Evolutionary conservation across 345 rosid species (phyloP).

Genomic region (Aurinia saxatilis): DNA sequence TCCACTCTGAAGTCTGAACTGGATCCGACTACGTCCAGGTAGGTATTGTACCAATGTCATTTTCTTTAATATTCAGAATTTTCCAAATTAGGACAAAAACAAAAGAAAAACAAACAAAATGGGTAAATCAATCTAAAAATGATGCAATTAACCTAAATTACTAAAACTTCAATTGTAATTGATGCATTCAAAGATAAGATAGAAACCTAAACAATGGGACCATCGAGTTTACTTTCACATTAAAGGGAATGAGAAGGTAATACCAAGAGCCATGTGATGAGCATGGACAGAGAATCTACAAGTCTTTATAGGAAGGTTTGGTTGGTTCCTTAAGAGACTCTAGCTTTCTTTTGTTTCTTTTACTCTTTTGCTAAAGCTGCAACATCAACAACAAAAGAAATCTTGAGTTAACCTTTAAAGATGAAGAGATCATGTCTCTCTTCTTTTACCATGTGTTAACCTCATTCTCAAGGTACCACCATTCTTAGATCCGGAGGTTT

Average conservation of each 20-base stretch:
- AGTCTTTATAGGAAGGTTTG: slow-evolving; percentile 2
- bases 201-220: slow-evolving; percentile 23
- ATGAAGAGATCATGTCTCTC: slow-evolving; percentile 8
- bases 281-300: slow-evolving; percentile 21
- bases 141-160: not conserved
- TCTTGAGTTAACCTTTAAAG: not conserved
- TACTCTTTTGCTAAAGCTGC: slow-evolving; percentile 35
- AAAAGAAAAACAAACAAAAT: not conserved
- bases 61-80: not conserved
- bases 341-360: slow-evolving; percentile 16
- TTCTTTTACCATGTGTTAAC: slow-evolving; percentile 14
- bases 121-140: not conserved
- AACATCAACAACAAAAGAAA: slow-evolving; percentile 4
- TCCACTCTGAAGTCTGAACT: slow-evolving; percentile 10
- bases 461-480: slow-evolving; percentile 15
- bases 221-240: slow-evolving; percentile 23
- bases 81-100: not conserved
- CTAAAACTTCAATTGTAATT: not conserved
- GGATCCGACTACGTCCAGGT: slow-evolving; percentile 17
- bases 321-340: not conserved
- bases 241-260: slow-evolving; percentile 4
- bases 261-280: slow-evolving; percentile 11
- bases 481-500: slow-evolving; percentile 4
- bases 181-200: slow-evolving; percentile 10
- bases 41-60: slow-evolving; percentile 7